Evolutionary conservation across 2,329 filamentous ascomycete genomes (phyloP).

Genomic region (Xylariaceae sp.): DNA sequence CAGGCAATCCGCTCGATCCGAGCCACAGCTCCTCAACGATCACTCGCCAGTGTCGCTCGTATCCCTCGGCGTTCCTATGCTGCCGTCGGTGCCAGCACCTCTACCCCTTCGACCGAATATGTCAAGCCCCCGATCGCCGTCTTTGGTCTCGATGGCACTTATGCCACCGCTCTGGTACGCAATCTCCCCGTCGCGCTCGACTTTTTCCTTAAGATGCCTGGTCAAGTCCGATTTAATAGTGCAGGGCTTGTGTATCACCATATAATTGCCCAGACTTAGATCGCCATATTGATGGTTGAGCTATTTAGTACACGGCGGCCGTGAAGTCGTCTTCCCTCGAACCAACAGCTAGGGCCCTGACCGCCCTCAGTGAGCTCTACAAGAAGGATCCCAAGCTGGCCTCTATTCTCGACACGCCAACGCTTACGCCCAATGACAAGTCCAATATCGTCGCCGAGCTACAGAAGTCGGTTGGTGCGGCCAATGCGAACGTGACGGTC

Average conservation of each 20-base stretch:
- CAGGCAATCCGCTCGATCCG: conserved; percentile 60
- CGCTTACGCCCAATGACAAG: conserved; percentile 80
- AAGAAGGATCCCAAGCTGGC: conserved; percentile 82
- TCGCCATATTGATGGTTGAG: conserved; percentile 39
- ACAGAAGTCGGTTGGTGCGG: conserved; percentile 73
- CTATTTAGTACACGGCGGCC: conserved; percentile 88
- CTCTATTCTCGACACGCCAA: conserved; percentile 76
- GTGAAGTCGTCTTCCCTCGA: conserved; percentile 87
- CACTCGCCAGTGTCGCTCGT: conserved; percentile 61
- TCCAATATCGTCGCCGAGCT: conserved; percentile 83
- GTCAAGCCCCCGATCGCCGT: conserved; percentile 86
- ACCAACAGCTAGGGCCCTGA: conserved; percentile 78
- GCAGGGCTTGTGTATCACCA: not conserved
- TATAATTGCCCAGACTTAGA: conserved; percentile 2
- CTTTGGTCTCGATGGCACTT: conserved; percentile 96
- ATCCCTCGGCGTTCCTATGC: conserved; percentile 76
- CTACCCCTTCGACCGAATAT: conserved; percentile 54
- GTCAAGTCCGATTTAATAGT: conserved; percentile 12
- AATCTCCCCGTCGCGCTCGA: conserved; percentile 21
- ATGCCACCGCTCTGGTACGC: conserved; percentile 96
- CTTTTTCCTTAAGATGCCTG: not conserved
- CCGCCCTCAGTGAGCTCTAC: conserved; percentile 70
- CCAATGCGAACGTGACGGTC: conserved; percentile 74
- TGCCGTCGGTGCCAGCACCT: conserved; percentile 59
- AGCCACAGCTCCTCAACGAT: conserved; percentile 60